Base-by-base conservation (phyloP, 139 green algal species). In the Volvox reticuliferus region DNA sequence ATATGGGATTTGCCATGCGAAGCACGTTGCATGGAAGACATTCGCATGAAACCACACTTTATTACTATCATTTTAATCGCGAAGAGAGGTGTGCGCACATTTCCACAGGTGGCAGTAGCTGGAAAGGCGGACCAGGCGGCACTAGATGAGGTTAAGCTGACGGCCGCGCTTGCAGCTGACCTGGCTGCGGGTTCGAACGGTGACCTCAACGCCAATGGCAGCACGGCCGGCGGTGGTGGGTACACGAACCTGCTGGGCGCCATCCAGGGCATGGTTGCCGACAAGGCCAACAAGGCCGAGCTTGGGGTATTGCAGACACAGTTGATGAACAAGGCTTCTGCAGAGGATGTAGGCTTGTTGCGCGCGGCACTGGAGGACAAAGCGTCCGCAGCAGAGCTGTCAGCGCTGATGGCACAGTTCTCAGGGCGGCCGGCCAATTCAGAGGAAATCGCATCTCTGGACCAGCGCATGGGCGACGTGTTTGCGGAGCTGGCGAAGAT, bases 391-490 rank as follows among this genome's bases (percentile, higher is more conserved):
- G 82, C 89, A 55, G 82, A 88, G 63, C 67, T 88, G 75, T 63
- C 55, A 37, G 83, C 55, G 17, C 87, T 86, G 28, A 50, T 32
- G 28, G 50, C 63, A 28, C 76, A 77, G 62, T 32, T 33, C 16
- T 67, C 69, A 6, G 77, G 63, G 19, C 87, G 63, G 32, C 63
- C 37, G 3, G 67, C 65, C n/a, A 76, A 63, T 35, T 63, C 37
- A 21, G 88, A 87, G 33, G 88, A 88, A 62, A 75, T 91, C 1
- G 32, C 67, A 22, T 79, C 37, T 20, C 75, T 92, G 82, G 87
- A 91, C 21, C 81, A 92, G 73, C 87, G 90, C 62, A 76, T 94
- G 63, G 91, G 91, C 32, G 91, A 94, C 76, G 84, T 94, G 44
- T 91, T 89, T 65, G 84, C 82, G 20, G 91, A 93, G 75, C 61